Base-by-base conservation (phyloP, 2,329 filamentous ascomycete genomes). In the Coniochaeta hoffmannii region DNA sequence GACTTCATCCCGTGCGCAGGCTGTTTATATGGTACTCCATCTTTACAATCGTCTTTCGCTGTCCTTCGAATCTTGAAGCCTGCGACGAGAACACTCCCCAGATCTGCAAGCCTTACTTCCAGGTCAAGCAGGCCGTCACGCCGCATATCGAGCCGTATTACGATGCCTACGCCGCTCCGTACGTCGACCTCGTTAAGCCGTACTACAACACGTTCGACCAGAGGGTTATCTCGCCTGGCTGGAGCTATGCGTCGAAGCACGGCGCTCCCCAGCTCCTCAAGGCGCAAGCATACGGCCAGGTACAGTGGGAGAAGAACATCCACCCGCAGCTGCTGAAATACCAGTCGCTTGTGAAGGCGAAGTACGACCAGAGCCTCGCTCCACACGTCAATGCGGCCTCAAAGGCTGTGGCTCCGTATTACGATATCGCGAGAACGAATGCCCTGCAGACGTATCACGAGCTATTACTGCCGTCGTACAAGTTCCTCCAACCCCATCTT, bases 81-180 rank as follows among this genome's bases (percentile, higher is more conserved):
- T 82, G 94, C 65, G 81, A 83, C 63, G 82, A 87, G 26, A 73
- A 78, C 30, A 89, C 90, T 1, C 89, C 92, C 1, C 79, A 75
- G 60, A 81, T 97, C 59, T 99, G 94, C 80, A 86, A 86, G 65
- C 86, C 89, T 10, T 97, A 97, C 79, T 79, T 87, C 74, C 72
- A 84, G 73, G 63, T 84, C 75, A 75, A 85, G 78, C 71, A 78
- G 19, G 66, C 73, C 56, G 75, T 92, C 57, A 73, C 83, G 26
- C 94, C 94, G 3, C 87, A 93, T 69, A 66, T 95, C 31, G 79
- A 86, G 63, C 93, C 92, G 2, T 96, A 95, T 72, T 97, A 97
- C 71, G 76, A 93, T 62, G 71, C 82, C 56, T 96, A 97, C 66
- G 87, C 89, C 24, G 88, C 87, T 6, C 89, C 90, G 2, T 94